Conservation (phyloP, 805 yeast species). For the Kregervanrija pseudodelftensis region DNA sequence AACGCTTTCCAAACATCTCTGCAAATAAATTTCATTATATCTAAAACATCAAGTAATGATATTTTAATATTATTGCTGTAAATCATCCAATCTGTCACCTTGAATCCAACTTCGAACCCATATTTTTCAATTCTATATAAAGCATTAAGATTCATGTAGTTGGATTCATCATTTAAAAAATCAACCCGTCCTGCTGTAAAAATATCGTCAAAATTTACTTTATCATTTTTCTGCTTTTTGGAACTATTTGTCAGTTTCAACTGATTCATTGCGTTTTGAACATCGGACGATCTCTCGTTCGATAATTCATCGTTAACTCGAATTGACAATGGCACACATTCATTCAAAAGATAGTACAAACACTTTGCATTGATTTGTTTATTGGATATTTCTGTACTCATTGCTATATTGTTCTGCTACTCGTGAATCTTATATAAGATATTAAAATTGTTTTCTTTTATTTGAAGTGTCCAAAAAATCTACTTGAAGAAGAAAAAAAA, state of each 20-base stretch:
- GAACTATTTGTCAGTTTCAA: constrained; percentile 2
- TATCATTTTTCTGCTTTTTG: constrained; percentile 4
- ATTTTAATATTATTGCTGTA: constrained; percentile 14
- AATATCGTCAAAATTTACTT: not conserved
- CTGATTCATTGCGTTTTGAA: not conserved
- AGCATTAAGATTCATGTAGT: constrained; percentile 40
- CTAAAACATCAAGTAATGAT: constrained; percentile 28
- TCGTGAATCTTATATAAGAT: too few relatives aligned
- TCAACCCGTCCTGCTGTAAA: constrained; percentile 33
- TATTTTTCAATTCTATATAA: constrained; percentile 55
- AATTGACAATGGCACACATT: constrained; percentile 66
- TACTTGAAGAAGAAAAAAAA: too few relatives aligned
- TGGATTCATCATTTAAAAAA: constrained; percentile 28
- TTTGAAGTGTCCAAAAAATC: too few relatives aligned
- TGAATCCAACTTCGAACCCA: constrained; percentile 48
- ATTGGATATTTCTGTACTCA: constrained; percentile 13
- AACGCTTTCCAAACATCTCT: constrained; percentile 83
- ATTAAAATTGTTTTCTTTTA: too few relatives aligned
- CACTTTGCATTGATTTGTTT: constrained; percentile 47
- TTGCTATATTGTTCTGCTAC: too few relatives aligned
- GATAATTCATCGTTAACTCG: constrained; percentile 31
- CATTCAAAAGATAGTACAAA: constrained; percentile 63
- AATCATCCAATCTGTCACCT: constrained; percentile 21
- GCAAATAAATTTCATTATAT: constrained; percentile 87
- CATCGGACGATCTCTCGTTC: constrained; percentile 36